These are phyloP conservation scores for Silene noctiflora DNA, from an alignment of 179 eudicot genomes.

Conservation along the genomic window DNA sequence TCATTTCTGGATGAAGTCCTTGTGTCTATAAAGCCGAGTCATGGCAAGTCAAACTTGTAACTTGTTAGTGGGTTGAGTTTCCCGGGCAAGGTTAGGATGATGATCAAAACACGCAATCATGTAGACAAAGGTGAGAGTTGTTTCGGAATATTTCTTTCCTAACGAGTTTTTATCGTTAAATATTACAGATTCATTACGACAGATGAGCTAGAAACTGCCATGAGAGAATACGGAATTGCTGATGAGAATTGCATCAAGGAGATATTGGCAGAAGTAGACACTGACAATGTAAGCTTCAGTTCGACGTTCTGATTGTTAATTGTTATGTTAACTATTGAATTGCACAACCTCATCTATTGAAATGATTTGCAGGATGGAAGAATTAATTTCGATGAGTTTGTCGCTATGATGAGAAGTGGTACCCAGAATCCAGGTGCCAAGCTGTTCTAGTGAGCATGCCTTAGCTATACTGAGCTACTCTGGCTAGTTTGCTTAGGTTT, in stretches of 20 bases:
- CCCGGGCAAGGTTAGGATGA: too few relatives aligned
- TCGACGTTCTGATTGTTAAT: background rate
- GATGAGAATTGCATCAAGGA: conserved; percentile 51
- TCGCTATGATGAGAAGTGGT: conserved; percentile 70
- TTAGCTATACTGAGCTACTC: background rate
- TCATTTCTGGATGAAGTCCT: too few relatives aligned
- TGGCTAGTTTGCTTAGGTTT: background rate
- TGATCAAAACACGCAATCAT: too few relatives aligned
- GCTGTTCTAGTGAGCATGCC: conserved; percentile 31
- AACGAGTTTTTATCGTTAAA: background rate
- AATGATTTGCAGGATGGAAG: conserved; percentile 41
- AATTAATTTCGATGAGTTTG: conserved; percentile 55
- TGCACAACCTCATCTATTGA: background rate
- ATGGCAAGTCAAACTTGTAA: too few relatives aligned
- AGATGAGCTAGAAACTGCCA: conserved; percentile 45
- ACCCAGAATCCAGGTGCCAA: conserved; percentile 51
- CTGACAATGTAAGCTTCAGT: conserved; percentile 33
- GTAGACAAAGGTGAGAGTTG: background rate
- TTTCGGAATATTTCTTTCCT: background rate
- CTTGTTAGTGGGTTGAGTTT: too few relatives aligned
- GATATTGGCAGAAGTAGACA: conserved; percentile 60
- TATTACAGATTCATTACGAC: conserved; percentile 39
- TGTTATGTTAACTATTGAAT: background rate
- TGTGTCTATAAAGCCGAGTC: too few relatives aligned
- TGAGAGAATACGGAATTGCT: conserved; percentile 48